Evolutionary conservation across 2,329 filamentous ascomycete species (phyloP).

Genomic region (Aspergillus oerlinghausenensis): DNA sequence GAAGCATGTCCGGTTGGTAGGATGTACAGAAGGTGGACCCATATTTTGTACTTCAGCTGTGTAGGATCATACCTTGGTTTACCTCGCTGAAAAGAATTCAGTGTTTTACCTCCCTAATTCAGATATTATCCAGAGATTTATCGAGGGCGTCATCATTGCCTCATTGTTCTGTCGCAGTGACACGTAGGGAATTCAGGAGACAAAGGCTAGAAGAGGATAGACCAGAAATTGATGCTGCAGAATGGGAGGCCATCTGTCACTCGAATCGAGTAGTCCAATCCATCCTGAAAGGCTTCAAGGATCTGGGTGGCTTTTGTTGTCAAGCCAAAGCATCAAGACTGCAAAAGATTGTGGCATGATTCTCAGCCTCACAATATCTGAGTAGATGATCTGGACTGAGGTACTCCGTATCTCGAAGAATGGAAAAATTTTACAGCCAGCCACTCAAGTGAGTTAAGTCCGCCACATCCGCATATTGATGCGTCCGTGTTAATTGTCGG

Average conservation of each 20-base stretch:
- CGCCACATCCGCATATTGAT: background rate
- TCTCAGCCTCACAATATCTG: too few species aligned
- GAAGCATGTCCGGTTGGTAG: slow-evolving; percentile 4
- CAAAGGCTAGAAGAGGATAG: background rate
- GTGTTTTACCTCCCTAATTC: background rate
- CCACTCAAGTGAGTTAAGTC: background rate
- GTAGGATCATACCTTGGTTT: background rate
- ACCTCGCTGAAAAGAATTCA: background rate
- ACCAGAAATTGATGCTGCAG: background rate
- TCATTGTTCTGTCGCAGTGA: background rate
- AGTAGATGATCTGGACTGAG: background rate
- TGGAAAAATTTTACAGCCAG: background rate
- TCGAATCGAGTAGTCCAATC: background rate
- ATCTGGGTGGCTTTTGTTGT: background rate
- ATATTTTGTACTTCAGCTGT: background rate
- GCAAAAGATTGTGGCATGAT: too few species aligned
- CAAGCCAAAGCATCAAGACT: background rate
- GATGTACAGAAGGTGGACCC: background rate
- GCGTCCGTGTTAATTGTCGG: background rate
- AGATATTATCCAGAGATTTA: too few species aligned
- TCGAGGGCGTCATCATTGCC: background rate
- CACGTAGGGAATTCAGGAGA: background rate
- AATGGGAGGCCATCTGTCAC: background rate
- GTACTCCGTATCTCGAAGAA: background rate
- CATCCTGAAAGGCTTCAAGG: background rate